Conservation (phyloP, 768 basidiomycete genomes). For the Coprinopsis marcescibilis region DNA sequence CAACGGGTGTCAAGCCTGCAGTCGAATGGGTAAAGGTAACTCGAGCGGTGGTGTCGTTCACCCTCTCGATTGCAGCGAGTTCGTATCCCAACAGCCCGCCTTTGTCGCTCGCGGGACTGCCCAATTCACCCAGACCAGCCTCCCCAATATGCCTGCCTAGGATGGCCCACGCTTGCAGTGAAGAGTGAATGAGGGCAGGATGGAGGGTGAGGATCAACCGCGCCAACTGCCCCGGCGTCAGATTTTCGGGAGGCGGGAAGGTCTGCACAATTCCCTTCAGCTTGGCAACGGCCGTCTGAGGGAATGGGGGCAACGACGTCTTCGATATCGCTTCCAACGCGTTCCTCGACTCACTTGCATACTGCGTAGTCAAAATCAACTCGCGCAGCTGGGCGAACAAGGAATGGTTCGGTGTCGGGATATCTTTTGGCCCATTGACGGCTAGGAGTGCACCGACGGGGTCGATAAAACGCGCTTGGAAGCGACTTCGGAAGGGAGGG, state of each 20-base stretch:
- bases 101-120: slow-evolving; percentile 39
- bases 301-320: slow-evolving; percentile 53
- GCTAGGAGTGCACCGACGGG: slow-evolving; percentile 49
- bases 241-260: slow-evolving; percentile 42
- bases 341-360: slow-evolving; percentile 53
- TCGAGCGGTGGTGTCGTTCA: slow-evolving; percentile 32
- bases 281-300: slow-evolving; percentile 56
- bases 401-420: too few relatives aligned
- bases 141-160: slow-evolving; percentile 52
- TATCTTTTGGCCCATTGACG: slow-evolving; percentile 24
- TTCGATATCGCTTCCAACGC: slow-evolving; percentile 48
- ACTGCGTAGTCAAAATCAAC: slow-evolving; percentile 57
- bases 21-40: slow-evolving; percentile 36
- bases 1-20: slow-evolving; percentile 22
- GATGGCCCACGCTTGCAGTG: slow-evolving; percentile 58
- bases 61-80: slow-evolving; percentile 34
- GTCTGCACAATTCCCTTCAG: slow-evolving; percentile 36
- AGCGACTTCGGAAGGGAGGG: slow-evolving; percentile 64
- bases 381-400: slow-evolving; percentile 44
- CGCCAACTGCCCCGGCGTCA: slow-evolving; percentile 45
- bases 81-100: slow-evolving; percentile 51
- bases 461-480: slow-evolving; percentile 64
- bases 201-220: slow-evolving; percentile 54
- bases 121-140: slow-evolving; percentile 47
- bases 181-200: slow-evolving; percentile 48